phyloP scores from a whole-genome alignment of 176 grass and related monocot genomes.

The Panicum miliaceum region DNA sequence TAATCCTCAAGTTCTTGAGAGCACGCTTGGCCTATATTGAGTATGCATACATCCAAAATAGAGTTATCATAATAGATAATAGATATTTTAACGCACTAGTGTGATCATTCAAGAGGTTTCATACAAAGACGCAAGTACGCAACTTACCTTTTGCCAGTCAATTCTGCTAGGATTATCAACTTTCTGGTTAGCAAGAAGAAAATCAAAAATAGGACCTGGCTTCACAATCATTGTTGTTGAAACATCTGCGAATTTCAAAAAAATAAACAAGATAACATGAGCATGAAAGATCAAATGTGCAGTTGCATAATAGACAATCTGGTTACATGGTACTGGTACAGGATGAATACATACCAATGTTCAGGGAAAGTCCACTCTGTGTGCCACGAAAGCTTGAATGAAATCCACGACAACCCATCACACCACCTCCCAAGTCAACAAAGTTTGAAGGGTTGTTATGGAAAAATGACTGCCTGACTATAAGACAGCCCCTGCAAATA shows the following conservation, averaged over 20 bases:
- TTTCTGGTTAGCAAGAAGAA: constrained; percentile 84
- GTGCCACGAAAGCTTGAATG: constrained; percentile 84
- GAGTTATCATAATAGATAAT: constrained; percentile 14
- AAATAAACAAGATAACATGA: background rate
- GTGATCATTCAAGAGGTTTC: background rate
- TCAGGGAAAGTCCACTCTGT: constrained; percentile 77
- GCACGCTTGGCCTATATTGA: constrained; percentile 61
- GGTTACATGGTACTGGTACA: background rate
- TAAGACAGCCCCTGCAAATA: constrained; percentile 69
- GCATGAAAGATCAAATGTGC: constrained; percentile 15
- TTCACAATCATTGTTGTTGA: constrained; percentile 96
- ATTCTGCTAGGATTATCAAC: constrained; percentile 56
- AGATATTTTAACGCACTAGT: background rate
- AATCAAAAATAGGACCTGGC: constrained; percentile 83
- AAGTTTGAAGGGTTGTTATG: constrained; percentile 67
- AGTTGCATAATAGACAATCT: background rate
- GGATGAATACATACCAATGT: constrained; percentile 52
- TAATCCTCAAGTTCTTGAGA: constrained; percentile 74
- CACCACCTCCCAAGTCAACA: constrained; percentile 75
- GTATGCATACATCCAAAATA: constrained; percentile 25
- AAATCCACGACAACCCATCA: constrained; percentile 82
- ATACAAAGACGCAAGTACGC: constrained; percentile 6
- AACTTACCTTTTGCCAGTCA: constrained; percentile 75
- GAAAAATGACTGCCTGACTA: constrained; percentile 85
- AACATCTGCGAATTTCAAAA: constrained; percentile 60